Conservation (phyloP, 139 green algal genomes). For the Limnomonas spitsbergensis region DNA sequence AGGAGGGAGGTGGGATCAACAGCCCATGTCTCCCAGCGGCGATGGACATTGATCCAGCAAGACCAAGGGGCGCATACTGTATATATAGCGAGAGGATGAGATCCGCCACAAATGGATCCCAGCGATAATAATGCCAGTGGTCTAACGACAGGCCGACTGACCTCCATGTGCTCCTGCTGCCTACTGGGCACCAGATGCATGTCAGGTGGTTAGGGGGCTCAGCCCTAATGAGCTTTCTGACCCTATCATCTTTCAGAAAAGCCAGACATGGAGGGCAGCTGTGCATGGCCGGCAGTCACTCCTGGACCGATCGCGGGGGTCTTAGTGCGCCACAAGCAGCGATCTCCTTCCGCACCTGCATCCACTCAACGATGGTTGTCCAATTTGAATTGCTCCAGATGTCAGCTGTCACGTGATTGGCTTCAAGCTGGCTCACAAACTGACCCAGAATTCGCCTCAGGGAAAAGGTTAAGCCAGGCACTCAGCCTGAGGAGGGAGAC, state of each 20-base stretch:
- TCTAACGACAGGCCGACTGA: no score
- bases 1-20: background rate
- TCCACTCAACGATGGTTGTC: slow-evolving; percentile 34
- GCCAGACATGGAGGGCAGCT: background rate
- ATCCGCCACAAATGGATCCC: no score
- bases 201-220: no score
- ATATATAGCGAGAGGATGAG: no score
- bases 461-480: slow-evolving; percentile 10
- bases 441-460: background rate
- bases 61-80: background rate
- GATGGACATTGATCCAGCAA: background rate
- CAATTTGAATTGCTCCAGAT: slow-evolving; percentile 47
- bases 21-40: background rate
- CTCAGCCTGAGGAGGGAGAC: no score
- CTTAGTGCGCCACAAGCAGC: background rate
- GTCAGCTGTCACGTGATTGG: slow-evolving; percentile 26
- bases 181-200: no score
- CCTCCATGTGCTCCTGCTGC: no score
- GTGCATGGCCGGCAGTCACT: background rate
- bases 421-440: slow-evolving; percentile 1
- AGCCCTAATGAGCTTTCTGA: background rate
- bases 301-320: background rate
- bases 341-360: slow-evolving; percentile 22
- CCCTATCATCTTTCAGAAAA: background rate
- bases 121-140: no score